Evolutionary conservation across 2,329 filamentous ascomycete genomes (phyloP), one percentile per base, ranked within the genome.

Genomic region (Ceratocystis colombiana): DNA sequence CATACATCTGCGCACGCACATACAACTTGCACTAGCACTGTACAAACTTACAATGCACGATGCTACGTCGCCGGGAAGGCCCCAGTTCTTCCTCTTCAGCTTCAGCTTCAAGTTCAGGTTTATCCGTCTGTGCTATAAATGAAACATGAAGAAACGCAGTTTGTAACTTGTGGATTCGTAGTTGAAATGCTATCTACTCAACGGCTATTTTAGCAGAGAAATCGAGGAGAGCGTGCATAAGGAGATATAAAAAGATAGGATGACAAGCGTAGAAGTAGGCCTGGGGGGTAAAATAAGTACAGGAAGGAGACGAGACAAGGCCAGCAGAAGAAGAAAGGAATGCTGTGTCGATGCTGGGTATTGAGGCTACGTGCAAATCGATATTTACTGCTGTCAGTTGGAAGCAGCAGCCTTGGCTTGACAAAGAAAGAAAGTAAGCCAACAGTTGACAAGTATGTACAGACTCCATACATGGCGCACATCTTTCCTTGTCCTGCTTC

Each of bases 121-220:
- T 41, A 12, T 41, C 37, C 10, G 50, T 55, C 50, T 55, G 50
- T 55, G 50, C 50, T 28, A 15, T 15, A 12, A 25, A 25, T 55
- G 50, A 55, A 55, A 55, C 50, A 5, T 20, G 50, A 25, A 55
- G 50, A 55, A 55, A 55, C 50, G 7, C 50, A 55, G 22, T 10
- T 55, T 55, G 50, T 55, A 55, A 55, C 50, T 28, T 15, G 22
- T 15, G 25, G 3, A 28, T 25, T 55, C 50, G 50, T 55, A 55
- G 50, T 25, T 48, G 12, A 20, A 20, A 20, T 17, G 20, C 5
- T n/a, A 48, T n/a, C 15, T 8, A 8, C 30, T 6, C 30, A 33
- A 33, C 37, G 37, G 37, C 37, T 41, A 41, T 41, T 41, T 12
- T 4, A 50, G 46, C 17, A 50, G 5, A 15, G 17, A 22, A 50